Base-by-base conservation (phyloP, 768 basidiomycete genomes). In the Tubosaeta brunneosetosa region DNA sequence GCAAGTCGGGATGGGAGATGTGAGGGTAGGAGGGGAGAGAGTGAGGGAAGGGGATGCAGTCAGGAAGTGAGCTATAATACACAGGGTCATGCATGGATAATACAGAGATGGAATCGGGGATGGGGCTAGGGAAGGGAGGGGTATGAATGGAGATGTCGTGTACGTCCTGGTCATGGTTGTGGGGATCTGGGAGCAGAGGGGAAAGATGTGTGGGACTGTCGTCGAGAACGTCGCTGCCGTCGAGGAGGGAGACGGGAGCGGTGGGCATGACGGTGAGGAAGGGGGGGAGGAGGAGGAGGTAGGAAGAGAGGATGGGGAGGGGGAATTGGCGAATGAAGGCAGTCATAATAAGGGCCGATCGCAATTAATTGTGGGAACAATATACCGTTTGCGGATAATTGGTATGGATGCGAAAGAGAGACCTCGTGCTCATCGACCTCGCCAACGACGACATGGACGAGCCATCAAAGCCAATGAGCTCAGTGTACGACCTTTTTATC, bases 291-390 rank as follows among this genome's bases (percentile, higher is more conserved):
- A 17, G 9, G 54, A 9, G 22, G 38, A 8, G 31, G 13, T 44
- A 40, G 43, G 50, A 26, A 27, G 32, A 55, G 47, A 54, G 51
- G 50, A 55, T 47, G 55, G 49, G 51, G 56, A 44, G 45, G 45
- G 50, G 65, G 56, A 46, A 53, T 37, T 52, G 49, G 52, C 34
- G 61, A 58, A 64, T 55, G 51, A 57, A 57, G 48, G 50, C 60
- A 55, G 59, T 67, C 63, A 59, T 66, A 67, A 67, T 67, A 66
- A 66, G 61, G 55, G 53, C 51, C 57, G 64, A 70, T 70, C 66
- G 55, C 53, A 38, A 53, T 57, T 60, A 56, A 41, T 53, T 44
- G 63, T 68, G 66, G 17, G 65, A 68, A 68, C 0, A 43, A 55
- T 42, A 54, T 64, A 50, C 68, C 55, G 0, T 1, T 17, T 37